Base-by-base conservation (phyloP, 2,329 filamentous ascomycete genomes). In the Penicillium paneum region DNA sequence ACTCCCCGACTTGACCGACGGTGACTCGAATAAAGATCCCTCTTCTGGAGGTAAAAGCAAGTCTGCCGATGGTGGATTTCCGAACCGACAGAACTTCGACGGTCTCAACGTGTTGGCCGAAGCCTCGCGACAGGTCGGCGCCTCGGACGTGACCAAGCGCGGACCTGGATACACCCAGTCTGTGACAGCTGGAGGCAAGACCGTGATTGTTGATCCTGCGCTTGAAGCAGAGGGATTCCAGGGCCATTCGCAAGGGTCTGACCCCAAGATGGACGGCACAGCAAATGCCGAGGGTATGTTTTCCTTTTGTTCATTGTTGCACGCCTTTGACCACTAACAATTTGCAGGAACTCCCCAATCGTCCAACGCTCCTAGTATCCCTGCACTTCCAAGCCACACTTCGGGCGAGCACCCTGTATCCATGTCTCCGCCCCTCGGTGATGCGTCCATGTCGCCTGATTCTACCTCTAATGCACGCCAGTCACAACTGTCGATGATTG, bases 21-120 rank as follows among this genome's bases (percentile, higher is more conserved):
- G 63, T 36, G 71, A 69, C 21, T 65, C 65, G 28, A 71, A 72
- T 48, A 72, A 71, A 48, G 78, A 80, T n/a, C 62, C 67, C 5
- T 58, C 65, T 29, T 65, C 69, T 24, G 65, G 65, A 19, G 66
- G 67, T 29, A 72, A 71, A 59, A 71, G 70, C 26, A 72, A 73
- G 48, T 62, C 67, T 17, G 66, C 67, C 13, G 72, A 74, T 46
- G 58, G 79, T 24, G 74, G 78, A 2, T 78, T 78, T 52, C 72
- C 73, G 35, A 74, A 74, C 31, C 78, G 79, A 59, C 82, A 84
- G 61, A 84, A 85, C 61, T 90, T 91, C 80, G 91, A 90, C 57
- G 89, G 90, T 1, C 79, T 96, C 35, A 90, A 95, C 69, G 91
- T 91, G 5, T 79, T 96, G 21, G 91, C 91, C 31, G 91, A 96